Evolutionary conservation across 768 basidiomycete species (phyloP).

Genomic region (Lactarius psammicola): DNA sequence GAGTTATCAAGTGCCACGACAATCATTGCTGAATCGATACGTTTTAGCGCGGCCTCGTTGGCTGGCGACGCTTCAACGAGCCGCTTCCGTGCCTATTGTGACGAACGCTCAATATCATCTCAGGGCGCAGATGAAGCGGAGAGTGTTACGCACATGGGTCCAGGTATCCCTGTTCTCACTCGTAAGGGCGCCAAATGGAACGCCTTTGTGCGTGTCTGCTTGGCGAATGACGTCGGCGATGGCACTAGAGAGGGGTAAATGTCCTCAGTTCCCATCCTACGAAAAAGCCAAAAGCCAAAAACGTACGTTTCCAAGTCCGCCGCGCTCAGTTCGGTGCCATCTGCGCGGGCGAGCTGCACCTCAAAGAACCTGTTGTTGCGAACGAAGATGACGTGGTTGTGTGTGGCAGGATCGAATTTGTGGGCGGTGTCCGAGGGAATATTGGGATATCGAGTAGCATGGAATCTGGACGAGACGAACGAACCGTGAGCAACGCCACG

Average conservation of each 20-base stretch:
- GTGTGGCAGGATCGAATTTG: slow-evolving; percentile 68
- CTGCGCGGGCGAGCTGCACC: slow-evolving; percentile 62
- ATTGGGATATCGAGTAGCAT: slow-evolving; percentile 83
- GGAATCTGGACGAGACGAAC: slow-evolving; percentile 61
- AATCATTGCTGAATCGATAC: slow-evolving; percentile 89
- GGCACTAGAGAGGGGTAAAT: slow-evolving; percentile 39
- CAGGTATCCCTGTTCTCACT: slow-evolving; percentile 88
- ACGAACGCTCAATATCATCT: neutral
- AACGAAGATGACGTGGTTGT: slow-evolving; percentile 89
- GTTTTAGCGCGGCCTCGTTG: slow-evolving; percentile 67
- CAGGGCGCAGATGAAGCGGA: slow-evolving; percentile 22
- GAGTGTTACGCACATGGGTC: slow-evolving; percentile 59
- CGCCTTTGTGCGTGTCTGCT: slow-evolving; percentile 49
- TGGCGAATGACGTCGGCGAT: slow-evolving; percentile 64
- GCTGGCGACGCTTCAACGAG: slow-evolving; percentile 59
- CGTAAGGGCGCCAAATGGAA: slow-evolving; percentile 74
- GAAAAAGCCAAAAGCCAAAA: neutral
- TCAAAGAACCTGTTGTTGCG: slow-evolving; percentile 91
- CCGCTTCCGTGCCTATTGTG: slow-evolving; percentile 50
- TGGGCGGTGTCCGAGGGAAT: slow-evolving; percentile 79
- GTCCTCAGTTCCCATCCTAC: neutral
- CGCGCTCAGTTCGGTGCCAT: slow-evolving; percentile 70
- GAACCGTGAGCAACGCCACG: neutral
- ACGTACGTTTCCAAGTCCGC: slow-evolving; percentile 76
- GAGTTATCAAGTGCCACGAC: slow-evolving; percentile 83